A percentile compares a stretch with the other conserved stretches of the same genome.
These are phyloP conservation scores for Neonectria neomacrospora DNA, from an alignment of 2,329 filamentous ascomycete species.

Conservation along the genomic window DNA sequence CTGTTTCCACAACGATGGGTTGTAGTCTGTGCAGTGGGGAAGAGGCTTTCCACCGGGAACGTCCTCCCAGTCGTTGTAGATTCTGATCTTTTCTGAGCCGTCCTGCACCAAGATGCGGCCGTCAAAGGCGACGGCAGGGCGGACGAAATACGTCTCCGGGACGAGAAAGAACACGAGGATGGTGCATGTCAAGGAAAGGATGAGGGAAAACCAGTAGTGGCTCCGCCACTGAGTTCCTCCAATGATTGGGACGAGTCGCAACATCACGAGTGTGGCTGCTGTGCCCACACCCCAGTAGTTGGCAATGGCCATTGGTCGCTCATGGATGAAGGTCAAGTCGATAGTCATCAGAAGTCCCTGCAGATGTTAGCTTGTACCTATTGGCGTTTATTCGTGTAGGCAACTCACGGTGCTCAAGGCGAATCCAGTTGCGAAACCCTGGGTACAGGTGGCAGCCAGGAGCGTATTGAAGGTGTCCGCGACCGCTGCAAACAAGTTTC, in stretches of 20 bases:
- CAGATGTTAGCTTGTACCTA: neutral
- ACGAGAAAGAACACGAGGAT: constrained; percentile 1
- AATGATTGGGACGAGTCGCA: constrained; percentile 1
- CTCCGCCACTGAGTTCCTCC: neutral
- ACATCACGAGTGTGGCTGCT: neutral
- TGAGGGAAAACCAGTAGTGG: neutral
- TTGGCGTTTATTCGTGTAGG: neutral
- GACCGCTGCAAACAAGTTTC: neutral
- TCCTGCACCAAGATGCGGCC: constrained; percentile 8
- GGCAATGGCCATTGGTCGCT: constrained; percentile 1
- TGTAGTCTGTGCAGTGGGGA: neutral
- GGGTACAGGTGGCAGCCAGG: neutral
- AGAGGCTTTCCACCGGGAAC: constrained; percentile 1
- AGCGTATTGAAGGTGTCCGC: neutral
- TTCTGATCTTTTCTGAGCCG: constrained; percentile 2
- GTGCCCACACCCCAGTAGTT: neutral
- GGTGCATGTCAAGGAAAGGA: neutral
- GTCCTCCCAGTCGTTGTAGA: constrained; percentile 10
- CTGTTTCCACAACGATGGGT: neutral
- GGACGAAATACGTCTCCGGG: constrained; percentile 12
- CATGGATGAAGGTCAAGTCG: constrained; percentile 11
- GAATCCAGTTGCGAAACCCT: neutral
- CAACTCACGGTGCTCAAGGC: neutral
- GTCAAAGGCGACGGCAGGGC: constrained; percentile 8
- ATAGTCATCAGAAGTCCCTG: constrained; percentile 5